Evolutionary conservation across 495 filamentous ascomycete genomes (phyloP), one percentile per base, ranked within the genome.

Genomic region (Hypoxylon subgilvum): DNA sequence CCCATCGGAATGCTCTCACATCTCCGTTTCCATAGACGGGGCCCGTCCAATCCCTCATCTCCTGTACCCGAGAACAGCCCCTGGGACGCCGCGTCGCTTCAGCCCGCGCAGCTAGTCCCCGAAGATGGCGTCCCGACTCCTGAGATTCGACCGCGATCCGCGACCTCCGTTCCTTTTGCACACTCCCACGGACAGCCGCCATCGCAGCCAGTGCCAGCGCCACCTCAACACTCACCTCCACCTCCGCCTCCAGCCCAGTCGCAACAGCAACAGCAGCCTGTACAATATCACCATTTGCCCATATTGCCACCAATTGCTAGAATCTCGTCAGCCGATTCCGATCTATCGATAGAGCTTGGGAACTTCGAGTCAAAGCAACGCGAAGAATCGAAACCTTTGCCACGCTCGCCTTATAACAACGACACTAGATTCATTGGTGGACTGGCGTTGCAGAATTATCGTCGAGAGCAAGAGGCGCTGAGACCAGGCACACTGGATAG

Each of bases 11-110:
- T 83, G 80, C 71, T 82, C 61, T 80, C 77, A 45, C 79, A 82
- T 65, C 74, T 82, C 17, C 79, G 79, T 60, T 80, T 82, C 52
- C 79, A 80, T 25, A 75, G 76, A 65, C 78, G 80, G 39, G 77
- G 70, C 9, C 76, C 80, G 55, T 82, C 81, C 31, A 81, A 74
- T 57, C 78, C 81, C 40, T 69, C 78, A 4, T 81, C 79, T 19
- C 78, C 81, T 17, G 63, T 74, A n/a, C 72, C 74, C 43, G 77
- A 78, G 42, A 57, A 60, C 27, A 57, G 57, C 31, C 52, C 71
- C 18, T 75, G 70, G 70, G 74, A 77, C 39, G 31, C 70, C 38
- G 51, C 69, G 6, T 53, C 72, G 10, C 67, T 70, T 57, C 73
- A 70, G 34, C 70, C 76, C 13, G 63, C 69, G 32, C 70, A 70